These are phyloP conservation scores for Ascodesmis nigricans DNA, from an alignment of 495 filamentous ascomycete genomes.

Conservation along the genomic window DNA sequence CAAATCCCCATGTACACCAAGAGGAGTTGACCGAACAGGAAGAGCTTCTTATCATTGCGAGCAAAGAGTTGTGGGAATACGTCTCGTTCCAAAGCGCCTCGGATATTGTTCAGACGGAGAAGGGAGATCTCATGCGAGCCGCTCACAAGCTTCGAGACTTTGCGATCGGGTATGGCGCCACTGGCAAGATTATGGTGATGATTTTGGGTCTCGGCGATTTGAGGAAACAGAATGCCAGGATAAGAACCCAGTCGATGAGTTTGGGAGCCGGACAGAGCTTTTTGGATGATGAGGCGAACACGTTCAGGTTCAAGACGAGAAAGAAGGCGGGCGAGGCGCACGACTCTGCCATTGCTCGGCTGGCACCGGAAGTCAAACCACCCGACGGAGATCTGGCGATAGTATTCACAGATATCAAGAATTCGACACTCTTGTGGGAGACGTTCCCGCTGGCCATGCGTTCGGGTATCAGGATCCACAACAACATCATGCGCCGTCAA, in stretches of 20 bases:
- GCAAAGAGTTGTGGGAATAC: slow-evolving; percentile 84
- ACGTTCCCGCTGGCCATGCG: slow-evolving; percentile 84
- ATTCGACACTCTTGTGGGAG: slow-evolving; percentile 93
- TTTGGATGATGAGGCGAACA: no score
- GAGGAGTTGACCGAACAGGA: slow-evolving; percentile 68
- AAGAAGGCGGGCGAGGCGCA: no score
- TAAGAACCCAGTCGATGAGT: slow-evolving; percentile 25
- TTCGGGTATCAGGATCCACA: slow-evolving; percentile 85
- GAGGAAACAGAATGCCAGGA: slow-evolving; percentile 51
- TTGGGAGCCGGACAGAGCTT: slow-evolving; percentile 36
- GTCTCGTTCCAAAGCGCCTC: slow-evolving; percentile 69
- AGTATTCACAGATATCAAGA: slow-evolving; percentile 98
- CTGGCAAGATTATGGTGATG: slow-evolving; percentile 95
- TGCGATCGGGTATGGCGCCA: slow-evolving; percentile 83
- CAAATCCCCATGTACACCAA: slow-evolving; percentile 64
- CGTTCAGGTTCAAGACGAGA: no score
- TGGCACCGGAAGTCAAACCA: slow-evolving; percentile 73
- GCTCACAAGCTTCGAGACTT: slow-evolving; percentile 87
- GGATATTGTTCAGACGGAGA: slow-evolving; percentile 69
- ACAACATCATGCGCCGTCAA: slow-evolving; percentile 82
- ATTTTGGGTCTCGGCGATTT: slow-evolving; percentile 79
- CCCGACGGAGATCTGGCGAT: slow-evolving; percentile 76
- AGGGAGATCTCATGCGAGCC: slow-evolving; percentile 82
- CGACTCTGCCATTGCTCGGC: slow-evolving; percentile 27
- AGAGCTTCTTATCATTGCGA: slow-evolving; percentile 80